Percentiles rank a stretch among this genome's conserved stretches.
Evolutionary conservation across 257 asterid genomes (phyloP).

Genomic region (Galeopsis tetrahit): DNA sequence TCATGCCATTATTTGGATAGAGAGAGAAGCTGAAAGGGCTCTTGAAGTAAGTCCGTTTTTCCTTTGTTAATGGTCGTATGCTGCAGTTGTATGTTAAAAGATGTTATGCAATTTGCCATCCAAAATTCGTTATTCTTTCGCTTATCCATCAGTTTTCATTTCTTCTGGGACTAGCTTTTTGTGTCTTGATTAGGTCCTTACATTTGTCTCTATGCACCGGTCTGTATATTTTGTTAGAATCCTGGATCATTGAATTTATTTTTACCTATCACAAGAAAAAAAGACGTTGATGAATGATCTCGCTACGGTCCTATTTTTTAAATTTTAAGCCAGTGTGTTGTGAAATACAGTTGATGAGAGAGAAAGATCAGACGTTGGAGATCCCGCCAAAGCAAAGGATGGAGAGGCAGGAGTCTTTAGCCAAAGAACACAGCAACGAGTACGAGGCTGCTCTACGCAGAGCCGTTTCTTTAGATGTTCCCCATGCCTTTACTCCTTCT

Average conservation of each 20-base stretch:
- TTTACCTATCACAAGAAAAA: background rate
- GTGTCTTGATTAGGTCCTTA: background rate
- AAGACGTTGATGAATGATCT: background rate
- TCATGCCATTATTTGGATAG: constrained; percentile 91
- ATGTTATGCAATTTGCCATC: background rate
- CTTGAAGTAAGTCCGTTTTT: constrained; percentile 64
- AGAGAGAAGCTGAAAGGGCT: constrained; percentile 83
- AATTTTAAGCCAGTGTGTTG: background rate
- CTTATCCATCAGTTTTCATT: background rate
- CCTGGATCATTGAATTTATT: background rate
- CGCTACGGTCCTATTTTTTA: background rate
- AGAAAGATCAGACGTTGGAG: constrained; percentile 54
- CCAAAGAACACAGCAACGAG: constrained; percentile 67
- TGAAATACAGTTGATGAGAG: constrained; percentile 57
- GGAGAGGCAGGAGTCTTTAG: constrained; percentile 74
- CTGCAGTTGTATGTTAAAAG: too few species aligned
- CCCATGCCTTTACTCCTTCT: constrained; percentile 74
- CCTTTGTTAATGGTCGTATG: constrained; percentile 35
- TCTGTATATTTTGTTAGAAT: background rate
- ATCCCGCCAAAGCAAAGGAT: constrained; percentile 73
- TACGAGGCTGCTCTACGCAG: constrained; percentile 71
- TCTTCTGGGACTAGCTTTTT: background rate
- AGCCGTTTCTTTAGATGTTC: constrained; percentile 73
- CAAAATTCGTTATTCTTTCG: background rate
- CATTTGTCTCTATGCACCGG: too few species aligned